Conservation (phyloP, 495 filamentous ascomycete species). For the Xylaria acuta region DNA sequence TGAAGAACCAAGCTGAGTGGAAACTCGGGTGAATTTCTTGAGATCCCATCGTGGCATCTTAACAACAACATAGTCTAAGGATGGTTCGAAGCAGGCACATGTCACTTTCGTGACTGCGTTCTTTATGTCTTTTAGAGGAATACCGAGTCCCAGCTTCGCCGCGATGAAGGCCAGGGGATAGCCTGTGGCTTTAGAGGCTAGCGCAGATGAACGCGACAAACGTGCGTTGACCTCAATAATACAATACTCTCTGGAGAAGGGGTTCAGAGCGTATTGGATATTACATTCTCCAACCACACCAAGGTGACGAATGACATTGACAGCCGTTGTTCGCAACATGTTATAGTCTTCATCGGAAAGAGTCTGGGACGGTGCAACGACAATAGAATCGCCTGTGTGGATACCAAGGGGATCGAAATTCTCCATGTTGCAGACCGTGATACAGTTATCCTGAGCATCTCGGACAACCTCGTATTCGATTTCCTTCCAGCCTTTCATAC, state of each 20-base stretch:
- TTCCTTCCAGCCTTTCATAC: conserved; percentile 99
- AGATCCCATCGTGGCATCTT: conserved; percentile 99
- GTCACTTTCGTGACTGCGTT: conserved; percentile 97
- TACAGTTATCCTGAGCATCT: conserved; percentile 96
- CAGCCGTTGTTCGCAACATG: conserved; percentile 97
- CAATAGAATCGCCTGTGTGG: conserved; percentile 97
- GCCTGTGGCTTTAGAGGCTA: conserved; percentile 96
- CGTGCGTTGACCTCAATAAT: conserved; percentile 99
- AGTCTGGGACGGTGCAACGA: conserved; percentile 96
- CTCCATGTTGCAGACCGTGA: conserved; percentile 99
- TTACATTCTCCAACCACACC: conserved; percentile 99
- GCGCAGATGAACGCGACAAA: conserved; percentile 90
- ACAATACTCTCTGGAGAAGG: conserved; percentile 95
- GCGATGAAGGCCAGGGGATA: conserved; percentile 97
- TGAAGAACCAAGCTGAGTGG: conserved; percentile 90
- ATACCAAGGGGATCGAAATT: conserved; percentile 99
- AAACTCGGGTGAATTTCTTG: conserved; percentile 97
- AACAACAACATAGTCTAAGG: conserved; percentile 96
- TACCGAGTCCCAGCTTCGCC: conserved; percentile 91
- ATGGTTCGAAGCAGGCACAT: conserved; percentile 98
- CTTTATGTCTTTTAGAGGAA: conserved; percentile 94
- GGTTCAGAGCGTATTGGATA: conserved; percentile 97
- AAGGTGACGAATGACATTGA: conserved; percentile 97
- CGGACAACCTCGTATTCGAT: conserved; percentile 98
- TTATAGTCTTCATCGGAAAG: conserved; percentile 98